Evolutionary conservation across 2,329 filamentous ascomycete species (phyloP).

Genomic region (Dactylellina sp.): DNA sequence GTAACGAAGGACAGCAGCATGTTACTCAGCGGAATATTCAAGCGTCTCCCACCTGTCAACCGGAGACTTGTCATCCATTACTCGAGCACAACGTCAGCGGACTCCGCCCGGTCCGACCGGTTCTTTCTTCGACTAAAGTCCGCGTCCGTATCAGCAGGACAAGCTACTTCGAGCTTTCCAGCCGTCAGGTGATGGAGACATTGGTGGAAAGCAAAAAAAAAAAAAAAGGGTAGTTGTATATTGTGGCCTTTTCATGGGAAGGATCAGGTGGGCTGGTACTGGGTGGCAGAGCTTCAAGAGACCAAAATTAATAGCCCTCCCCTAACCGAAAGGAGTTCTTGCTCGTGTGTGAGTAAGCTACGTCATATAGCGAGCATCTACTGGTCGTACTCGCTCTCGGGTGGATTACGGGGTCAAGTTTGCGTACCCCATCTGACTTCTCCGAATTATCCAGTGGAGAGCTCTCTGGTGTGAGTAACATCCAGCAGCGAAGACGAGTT

Average conservation of each 20-base stretch:
- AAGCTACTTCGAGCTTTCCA: constrained; percentile 7
- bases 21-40: constrained; percentile 40
- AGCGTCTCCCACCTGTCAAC: constrained; percentile 13
- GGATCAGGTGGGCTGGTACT: constrained; percentile 38
- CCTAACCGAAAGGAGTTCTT: constrained; percentile 44
- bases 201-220: constrained; percentile 7
- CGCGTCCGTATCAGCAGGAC: constrained; percentile 33
- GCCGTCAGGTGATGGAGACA: constrained; percentile 42
- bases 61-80: constrained; percentile 39
- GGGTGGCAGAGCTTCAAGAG: constrained; percentile 44
- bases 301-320: no score
- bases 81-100: constrained; percentile 49
- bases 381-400: constrained; percentile 22
- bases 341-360: constrained; percentile 54
- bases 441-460: constrained; percentile 41
- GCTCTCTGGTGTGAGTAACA: constrained; percentile 29
- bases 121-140: constrained; percentile 18
- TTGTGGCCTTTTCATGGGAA: constrained; percentile 19
- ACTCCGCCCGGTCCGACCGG: constrained; percentile 48
- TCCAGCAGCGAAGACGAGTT: constrained; percentile 24
- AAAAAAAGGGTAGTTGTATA: constrained; percentile 8
- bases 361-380: constrained; percentile 28
- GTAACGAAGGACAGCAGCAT: constrained; percentile 25
- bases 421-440: constrained; percentile 47
- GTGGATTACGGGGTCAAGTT: constrained; percentile 17